Evolutionary conservation across 139 green algal genomes (phyloP).

Genomic region (Prasinococcaceae sp.): DNA sequence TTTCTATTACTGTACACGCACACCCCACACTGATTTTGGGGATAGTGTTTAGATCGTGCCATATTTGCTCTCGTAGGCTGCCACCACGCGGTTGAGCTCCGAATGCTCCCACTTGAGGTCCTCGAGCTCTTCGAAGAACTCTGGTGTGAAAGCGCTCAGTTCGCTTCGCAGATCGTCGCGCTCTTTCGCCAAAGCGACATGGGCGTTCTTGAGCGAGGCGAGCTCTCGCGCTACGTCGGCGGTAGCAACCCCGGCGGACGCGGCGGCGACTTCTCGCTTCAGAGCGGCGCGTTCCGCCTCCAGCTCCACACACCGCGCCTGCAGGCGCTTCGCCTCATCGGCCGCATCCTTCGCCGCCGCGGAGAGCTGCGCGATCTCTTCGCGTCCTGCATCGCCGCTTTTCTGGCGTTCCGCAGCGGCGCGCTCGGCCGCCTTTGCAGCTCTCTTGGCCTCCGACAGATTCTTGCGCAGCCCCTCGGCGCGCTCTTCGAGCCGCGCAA

Average conservation of each 20-base stretch:
- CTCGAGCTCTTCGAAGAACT: conserved; percentile 1
- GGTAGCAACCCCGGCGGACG: background rate
- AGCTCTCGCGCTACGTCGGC: background rate
- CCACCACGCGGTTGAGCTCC: background rate
- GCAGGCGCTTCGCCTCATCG: background rate
- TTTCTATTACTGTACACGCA: too few relatives aligned
- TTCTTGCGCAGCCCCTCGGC: too few relatives aligned
- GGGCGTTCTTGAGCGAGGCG: background rate
- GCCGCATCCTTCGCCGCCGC: too few relatives aligned
- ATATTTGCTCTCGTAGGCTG: background rate
- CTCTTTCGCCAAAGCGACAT: background rate
- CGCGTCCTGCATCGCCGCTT: too few relatives aligned
- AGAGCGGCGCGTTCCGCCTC: background rate
- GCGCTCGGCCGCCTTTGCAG: too few relatives aligned
- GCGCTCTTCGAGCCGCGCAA: too few relatives aligned
- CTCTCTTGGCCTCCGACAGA: too few relatives aligned
- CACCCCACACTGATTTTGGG: too few relatives aligned
- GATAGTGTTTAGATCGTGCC: too few relatives aligned
- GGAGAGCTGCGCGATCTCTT: too few relatives aligned
- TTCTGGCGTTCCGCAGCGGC: too few relatives aligned
- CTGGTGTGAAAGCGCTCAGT: background rate
- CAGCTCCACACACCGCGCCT: background rate
- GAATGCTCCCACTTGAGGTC: background rate
- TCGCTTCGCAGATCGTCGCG: background rate
- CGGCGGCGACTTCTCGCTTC: background rate